Percentiles rank a stretch among this genome's conserved stretches.
phyloP scores from a whole-genome alignment of 768 basidiomycete genomes.

The Leccinum subgranulosum region DNA sequence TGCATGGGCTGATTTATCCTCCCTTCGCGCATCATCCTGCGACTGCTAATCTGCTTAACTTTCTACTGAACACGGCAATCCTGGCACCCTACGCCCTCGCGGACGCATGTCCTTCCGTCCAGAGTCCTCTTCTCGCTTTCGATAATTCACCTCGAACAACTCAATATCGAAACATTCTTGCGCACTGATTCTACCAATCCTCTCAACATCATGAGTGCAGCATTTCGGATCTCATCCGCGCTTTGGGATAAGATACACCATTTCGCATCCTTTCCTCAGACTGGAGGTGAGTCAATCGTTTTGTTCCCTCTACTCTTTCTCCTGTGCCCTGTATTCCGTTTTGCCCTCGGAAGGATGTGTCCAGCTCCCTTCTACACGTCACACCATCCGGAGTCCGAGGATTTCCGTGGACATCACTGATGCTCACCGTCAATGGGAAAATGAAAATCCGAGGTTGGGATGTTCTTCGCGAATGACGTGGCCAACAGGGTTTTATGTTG shows the following conservation, averaged over 20 bases:
- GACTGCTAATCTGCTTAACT: neutral
- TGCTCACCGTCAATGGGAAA: neutral
- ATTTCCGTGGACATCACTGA: neutral
- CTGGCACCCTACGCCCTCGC: conserved; percentile 22
- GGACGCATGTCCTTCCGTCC: conserved; percentile 21
- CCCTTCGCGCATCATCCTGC: neutral
- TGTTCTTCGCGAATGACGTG: neutral
- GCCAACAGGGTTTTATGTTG: neutral
- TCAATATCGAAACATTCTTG: conserved; percentile 1
- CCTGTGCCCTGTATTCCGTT: neutral
- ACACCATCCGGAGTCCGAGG: neutral
- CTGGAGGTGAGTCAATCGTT: conserved; percentile 60
- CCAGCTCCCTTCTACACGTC: neutral
- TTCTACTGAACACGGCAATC: neutral
- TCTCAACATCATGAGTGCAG: conserved; percentile 33
- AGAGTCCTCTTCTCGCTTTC: neutral
- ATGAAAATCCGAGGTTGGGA: neutral
- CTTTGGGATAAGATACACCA: conserved; percentile 91
- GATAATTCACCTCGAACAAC: conserved; percentile 8
- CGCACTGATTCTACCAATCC: neutral
- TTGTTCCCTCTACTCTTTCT: neutral
- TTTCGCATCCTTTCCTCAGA: conserved; percentile 90
- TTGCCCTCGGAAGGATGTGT: neutral
- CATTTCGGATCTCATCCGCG: conserved; percentile 69
- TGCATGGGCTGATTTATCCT: conserved; percentile 18